Evolutionary conservation across 306 rosid genomes (phyloP).

Genomic region (Mimosa bimucronata): DNA sequence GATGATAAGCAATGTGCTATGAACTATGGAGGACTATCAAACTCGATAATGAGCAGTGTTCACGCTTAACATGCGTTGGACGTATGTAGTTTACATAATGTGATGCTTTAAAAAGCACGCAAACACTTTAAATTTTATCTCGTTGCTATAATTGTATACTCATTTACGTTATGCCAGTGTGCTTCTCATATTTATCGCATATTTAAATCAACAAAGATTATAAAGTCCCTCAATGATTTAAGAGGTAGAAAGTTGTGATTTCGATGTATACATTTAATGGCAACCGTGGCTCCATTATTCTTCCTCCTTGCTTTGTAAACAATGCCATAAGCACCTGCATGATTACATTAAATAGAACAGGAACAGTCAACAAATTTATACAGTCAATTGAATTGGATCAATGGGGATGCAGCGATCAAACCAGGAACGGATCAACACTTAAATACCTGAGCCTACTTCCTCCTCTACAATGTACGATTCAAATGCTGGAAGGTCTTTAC

Average conservation of each 20-base stretch:
- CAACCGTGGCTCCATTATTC: slow-evolving; percentile 47
- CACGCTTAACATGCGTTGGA: not conserved
- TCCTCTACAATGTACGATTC: slow-evolving; percentile 47
- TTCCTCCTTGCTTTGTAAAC: slow-evolving; percentile 57
- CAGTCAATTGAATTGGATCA: not conserved
- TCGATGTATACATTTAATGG: slow-evolving; percentile 50
- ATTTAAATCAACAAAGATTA: not conserved
- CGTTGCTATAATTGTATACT: not conserved
- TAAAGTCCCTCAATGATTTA: not conserved
- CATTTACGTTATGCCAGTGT: not conserved
- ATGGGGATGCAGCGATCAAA: not conserved
- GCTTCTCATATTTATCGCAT: not conserved
- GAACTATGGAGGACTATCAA: not conserved
- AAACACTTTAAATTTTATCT: not conserved
- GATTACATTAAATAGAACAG: slow-evolving; percentile 13
- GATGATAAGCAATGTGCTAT: not conserved
- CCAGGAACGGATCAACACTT: not conserved
- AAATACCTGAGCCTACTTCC: slow-evolving; percentile 64
- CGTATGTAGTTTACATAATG: not conserved
- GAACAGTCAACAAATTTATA: not conserved
- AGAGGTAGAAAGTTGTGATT: not conserved
- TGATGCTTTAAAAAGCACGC: not conserved
- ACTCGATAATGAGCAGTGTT: not conserved
- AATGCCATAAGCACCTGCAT: slow-evolving; percentile 64
- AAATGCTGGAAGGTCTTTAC: slow-evolving; percentile 46